Base-by-base conservation (phyloP, 441 rosid species). In the Croton laevigatus region DNA sequence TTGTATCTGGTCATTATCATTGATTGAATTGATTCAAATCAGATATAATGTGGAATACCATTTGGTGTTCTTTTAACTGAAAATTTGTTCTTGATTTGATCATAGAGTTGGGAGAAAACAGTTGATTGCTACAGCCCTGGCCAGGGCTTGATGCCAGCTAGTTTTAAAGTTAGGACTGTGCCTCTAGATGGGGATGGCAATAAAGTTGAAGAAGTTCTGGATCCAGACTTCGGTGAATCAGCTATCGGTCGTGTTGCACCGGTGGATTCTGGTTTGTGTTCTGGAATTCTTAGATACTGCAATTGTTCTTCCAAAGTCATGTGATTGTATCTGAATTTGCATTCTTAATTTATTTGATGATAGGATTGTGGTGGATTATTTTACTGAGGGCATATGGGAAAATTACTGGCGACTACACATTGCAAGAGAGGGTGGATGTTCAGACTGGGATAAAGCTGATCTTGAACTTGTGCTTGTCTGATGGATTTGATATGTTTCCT, bases 211-310 rank as follows among this genome's bases (percentile, higher is more conserved):
- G 98, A 94, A 75, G 91, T 90, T 76, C 76, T 94, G 13, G 97
- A 91, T 84, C 98, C 98, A 8, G 98, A 94, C 81, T 94, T 94
- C 72, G 98, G 98, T 17, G 98, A 94, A 87, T 84, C 96, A 59
- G 98, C 98, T 54, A 94, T 94, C 69, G 98, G 98, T 44, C 97
- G 97, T 73, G 98, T 94, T 69, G 98, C 98, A 17, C 98, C 98
- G 0, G 97, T 94, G 66, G 96, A 94, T 85, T 94, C 98, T 72
- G 98, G 97, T 94, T 52, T 70, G 89, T 82, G 58, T 10, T 57
- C 60, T 79, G 69, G 64, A 68, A 59, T 58, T 68, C 62, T 62
- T 2, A 64, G 23, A 40, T 27, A 27, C 32, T 27, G 32, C 32
- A 27, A 27, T 27, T 27, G 2, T 27, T 27, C 32, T 27, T 27